Evolutionary conservation across 1,284 basidiomycete species (phyloP), one percentile per base, ranked within the genome.

Genomic region (Serendipita sp.): DNA sequence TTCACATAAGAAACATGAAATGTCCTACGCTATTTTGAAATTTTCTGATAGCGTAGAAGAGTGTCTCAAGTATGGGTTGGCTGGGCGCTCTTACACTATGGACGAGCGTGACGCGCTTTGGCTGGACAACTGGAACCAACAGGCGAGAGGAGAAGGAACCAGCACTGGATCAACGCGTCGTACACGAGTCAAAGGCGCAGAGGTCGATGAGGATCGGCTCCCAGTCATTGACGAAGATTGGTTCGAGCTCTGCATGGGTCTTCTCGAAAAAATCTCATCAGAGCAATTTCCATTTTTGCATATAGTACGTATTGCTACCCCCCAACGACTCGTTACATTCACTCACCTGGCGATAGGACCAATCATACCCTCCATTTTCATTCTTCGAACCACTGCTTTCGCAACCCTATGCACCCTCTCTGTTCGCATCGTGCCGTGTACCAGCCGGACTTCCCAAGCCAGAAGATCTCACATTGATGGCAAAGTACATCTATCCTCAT

Each of bases 51-150:
- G 91, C 1, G 85, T 91, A 66, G 96, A 99, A 71, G 93, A 97
- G 69, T 75, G 79, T 34, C 74, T 78, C 64, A 72, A 71, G 13
- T 78, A 75, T 65, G 80, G 81, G 17, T 79, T 90, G 65, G 74
- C 79, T 41, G 78, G 82, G 68, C 85, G 83, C 1, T 91, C 85
- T 3, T 98, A 99, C 72, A 90, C 85, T 68, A 89, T 98, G 87
- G 96, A 99, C 70, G 96, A 99, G 72, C 88, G 91, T 43, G 96
- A 99, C 75, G 84, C 88, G 68, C 87, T 89, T 64, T 99, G 95
- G 94, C 81, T 99, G 43, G 85, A 89, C 66, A 87, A 85, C 72
- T 92, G 92, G 72, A 98, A 98, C 69, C 87, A 89, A 68, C 84
- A 89, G 67, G 88, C 89, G 1, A 83, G 89, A 60, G 89, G 91